Base-by-base conservation (phyloP, 768 basidiomycete species). In the Tulasnella sp. region DNA sequence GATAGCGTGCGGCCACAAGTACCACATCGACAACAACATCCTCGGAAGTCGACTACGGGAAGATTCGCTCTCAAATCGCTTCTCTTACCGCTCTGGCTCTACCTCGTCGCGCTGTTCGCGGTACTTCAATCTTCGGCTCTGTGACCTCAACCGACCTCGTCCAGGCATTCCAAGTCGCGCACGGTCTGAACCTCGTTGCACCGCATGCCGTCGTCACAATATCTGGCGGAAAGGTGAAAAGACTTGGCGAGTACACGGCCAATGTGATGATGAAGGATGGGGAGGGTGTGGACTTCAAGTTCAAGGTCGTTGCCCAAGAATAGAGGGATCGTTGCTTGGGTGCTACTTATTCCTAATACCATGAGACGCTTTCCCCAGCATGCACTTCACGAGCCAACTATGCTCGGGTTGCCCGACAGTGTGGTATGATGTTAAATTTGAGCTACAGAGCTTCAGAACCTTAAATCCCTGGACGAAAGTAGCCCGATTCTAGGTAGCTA, bases 241-340 rank as follows among this genome's bases (percentile, higher is more conserved):
- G 29, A 29, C 36, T 77, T 22, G 77, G 77, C n/a, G 42, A 40
- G 11, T 78, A 40, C 40, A 40, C 31, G 0, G 77, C 52, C 4
- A 67, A 78, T n/a, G 77, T 77, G 4, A 31, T 42, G 34, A 67
- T 78, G 76, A 77, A 71, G 38, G 67, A 78, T 36, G 77, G 77
- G 38, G 37, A 54, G 17, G 68, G 31, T 19, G 76, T 78, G 36
- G 54, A 67, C 25, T n/a, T 77, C 67, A 74, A 54, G 40, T 54
- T 77, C 36, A 37, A 58, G 12, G 74, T 77, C 1, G 77, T 37
- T 1, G 42, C 70, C 19, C 71, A 75, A n/a, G 49, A 64, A 34
- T 64, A 64, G 58, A 64, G 3, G 14, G 31, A 25, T 14, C 14
- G 17, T 22, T 52, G 4, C 1, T 31, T 64, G n/a, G 5, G 31